phyloP scores from a whole-genome alignment of 2,329 filamentous ascomycete genomes.

The Stagonosporopsis chrysanthemi region DNA sequence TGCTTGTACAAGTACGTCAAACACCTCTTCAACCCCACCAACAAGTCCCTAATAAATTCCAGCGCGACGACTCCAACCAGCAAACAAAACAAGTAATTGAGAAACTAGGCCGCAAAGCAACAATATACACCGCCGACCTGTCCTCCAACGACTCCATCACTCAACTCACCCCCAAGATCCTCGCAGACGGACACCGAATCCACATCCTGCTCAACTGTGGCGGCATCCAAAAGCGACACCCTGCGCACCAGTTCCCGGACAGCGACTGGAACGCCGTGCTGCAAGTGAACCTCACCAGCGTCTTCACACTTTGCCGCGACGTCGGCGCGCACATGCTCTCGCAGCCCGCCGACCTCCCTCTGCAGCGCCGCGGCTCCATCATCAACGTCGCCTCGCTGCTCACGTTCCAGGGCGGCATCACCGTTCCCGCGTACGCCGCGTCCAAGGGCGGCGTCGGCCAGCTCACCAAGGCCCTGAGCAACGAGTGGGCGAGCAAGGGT shows the following conservation, averaged over 20 bases:
- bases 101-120: constrained; percentile 69
- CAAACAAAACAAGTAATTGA: constrained; percentile 69
- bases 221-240: constrained; percentile 82
- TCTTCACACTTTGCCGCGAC: constrained; percentile 80
- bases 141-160: constrained; percentile 66
- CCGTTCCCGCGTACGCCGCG: constrained; percentile 86
- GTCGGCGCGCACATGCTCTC: constrained; percentile 79
- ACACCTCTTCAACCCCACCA: not conserved
- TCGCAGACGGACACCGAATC: constrained; percentile 69
- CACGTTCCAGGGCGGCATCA: constrained; percentile 85
- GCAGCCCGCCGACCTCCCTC: constrained; percentile 58
- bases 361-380: constrained; percentile 69
- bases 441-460: constrained; percentile 86
- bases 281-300: constrained; percentile 84
- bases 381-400: constrained; percentile 87
- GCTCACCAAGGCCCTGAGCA: constrained; percentile 82
- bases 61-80: constrained; percentile 64
- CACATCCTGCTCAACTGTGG: constrained; percentile 86
- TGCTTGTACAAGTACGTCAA: constrained; percentile 57
- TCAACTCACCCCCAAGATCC: constrained; percentile 66
- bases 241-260: constrained; percentile 77
- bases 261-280: constrained; percentile 81
- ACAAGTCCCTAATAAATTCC: constrained; percentile 12
- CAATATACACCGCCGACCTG: constrained; percentile 75
- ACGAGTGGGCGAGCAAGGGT: constrained; percentile 83